phyloP scores from a whole-genome alignment of 495 filamentous ascomycete species.

The Jackrogersella minutella region DNA sequence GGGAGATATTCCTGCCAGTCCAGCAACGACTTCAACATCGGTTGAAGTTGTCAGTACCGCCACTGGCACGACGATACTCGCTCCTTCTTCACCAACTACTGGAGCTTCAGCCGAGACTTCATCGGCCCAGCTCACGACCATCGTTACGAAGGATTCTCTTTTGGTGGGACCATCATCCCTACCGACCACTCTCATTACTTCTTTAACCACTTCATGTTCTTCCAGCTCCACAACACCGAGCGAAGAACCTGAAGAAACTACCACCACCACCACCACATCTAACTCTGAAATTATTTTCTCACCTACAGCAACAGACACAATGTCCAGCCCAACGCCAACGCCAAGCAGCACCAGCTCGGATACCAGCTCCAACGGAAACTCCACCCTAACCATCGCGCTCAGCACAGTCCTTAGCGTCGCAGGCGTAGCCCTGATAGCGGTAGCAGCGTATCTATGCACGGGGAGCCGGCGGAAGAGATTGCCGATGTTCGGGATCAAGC shows the following conservation, averaged over 20 bases:
- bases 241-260: constrained; percentile 10
- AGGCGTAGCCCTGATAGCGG: constrained; percentile 47
- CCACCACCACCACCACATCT: neutral
- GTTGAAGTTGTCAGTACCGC: constrained; percentile 4
- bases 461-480: constrained; percentile 45
- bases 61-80: constrained; percentile 18
- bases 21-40: constrained; percentile 4
- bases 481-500: constrained; percentile 49
- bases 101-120: constrained; percentile 18
- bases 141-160: constrained; percentile 28
- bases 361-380: neutral
- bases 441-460: constrained; percentile 43
- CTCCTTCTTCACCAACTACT: constrained; percentile 20
- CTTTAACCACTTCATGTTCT: constrained; percentile 12
- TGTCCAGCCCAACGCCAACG: constrained; percentile 22
- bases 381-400: constrained; percentile 47
- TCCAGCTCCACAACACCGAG: constrained; percentile 13
- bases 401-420: constrained; percentile 53
- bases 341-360: constrained; percentile 22
- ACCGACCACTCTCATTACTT: constrained; percentile 35
- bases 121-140: constrained; percentile 29
- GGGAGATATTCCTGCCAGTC: constrained; percentile 8
- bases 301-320: constrained; percentile 25
- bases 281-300: constrained; percentile 10
- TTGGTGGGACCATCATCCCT: constrained; percentile 17